Evolutionary conservation across 768 basidiomycete species (phyloP), one percentile per base, ranked within the genome.

Genomic region (Leccinum disarticulatum): DNA sequence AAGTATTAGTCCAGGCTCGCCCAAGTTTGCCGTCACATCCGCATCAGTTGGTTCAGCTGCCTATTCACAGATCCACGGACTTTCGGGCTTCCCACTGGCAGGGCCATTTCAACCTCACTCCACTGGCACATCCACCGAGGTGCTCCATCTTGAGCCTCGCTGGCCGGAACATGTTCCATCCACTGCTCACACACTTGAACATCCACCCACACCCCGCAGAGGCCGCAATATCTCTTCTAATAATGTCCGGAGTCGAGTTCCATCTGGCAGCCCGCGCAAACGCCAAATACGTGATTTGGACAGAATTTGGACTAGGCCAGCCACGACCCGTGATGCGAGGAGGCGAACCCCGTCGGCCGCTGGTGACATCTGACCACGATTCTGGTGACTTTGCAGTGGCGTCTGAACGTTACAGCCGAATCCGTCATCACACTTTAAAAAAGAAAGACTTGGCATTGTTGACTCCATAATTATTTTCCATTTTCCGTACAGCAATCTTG

Each of bases 271-370:
- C 50, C 72, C 68, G 30, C 60, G 58, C 38, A 66, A 63, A 48
- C 58, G 46, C 33, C 63, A 61, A 27, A 52, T 64, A 31, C 61
- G 62, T 33, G 66, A 72, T 33, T 51, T 59, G 41, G 66, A 72
- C 28, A 66, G 63, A 46, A 59, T 72, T 56, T 57, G 62, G 66
- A 67, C 61, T 4, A 61, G 65, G 54, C 68, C 72, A 3, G 56
- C 59, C 27, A 54, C 64, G n/a, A 58, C 70, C 48, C 60, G 62
- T 64, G 70, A 72, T 54, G 52, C 64, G 27, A 72, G 72, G 55
- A 68, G 61, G 49, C 72, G 73, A 53, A 75, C 72, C 1, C 64
- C 72, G 25, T 75, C 72, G 31, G 74, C 68, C 43, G 70, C 74
- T 28, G 72, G 74, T 38, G 72, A 61, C 50, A 73, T 73, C 41